Evolutionary conservation across 2,329 filamentous ascomycete genomes (phyloP).

Genomic region (Beauveria brongniartii): DNA sequence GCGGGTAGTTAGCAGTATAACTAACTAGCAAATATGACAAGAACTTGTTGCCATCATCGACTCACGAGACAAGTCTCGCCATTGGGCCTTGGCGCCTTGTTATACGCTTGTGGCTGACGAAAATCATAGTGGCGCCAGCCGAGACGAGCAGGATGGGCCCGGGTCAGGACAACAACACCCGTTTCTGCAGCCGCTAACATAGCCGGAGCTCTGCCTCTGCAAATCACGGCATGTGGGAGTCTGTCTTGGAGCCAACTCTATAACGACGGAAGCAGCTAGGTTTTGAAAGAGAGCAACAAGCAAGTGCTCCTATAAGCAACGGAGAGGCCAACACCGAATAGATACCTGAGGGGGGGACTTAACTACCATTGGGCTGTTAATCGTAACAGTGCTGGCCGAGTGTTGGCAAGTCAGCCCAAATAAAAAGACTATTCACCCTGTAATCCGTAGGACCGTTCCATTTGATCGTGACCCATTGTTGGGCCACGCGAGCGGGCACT

Average conservation of each 20-base stretch:
- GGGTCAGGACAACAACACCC: background rate
- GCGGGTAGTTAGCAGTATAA: background rate
- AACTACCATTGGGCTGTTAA: no score
- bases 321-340: background rate
- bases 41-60: no score
- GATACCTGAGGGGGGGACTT: no score
- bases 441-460: no score
- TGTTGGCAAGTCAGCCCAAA: no score
- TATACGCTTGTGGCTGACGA: conserved; percentile 2
- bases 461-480: background rate
- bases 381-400: no score
- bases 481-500: background rate
- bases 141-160: background rate
- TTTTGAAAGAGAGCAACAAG: background rate
- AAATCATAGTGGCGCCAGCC: conserved; percentile 1
- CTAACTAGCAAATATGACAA: no score
- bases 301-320: background rate
- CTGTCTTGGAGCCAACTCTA: background rate
- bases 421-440: no score
- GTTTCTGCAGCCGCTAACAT: background rate
- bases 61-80: background rate
- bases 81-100: background rate
- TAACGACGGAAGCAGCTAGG: background rate
- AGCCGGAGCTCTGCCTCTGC: background rate
- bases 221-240: background rate